A percentile compares a stretch with the other conserved stretches of the same genome.
phyloP scores from a whole-genome alignment of 169 alveolate genomes.

The Amoebophrya sp. region DNA sequence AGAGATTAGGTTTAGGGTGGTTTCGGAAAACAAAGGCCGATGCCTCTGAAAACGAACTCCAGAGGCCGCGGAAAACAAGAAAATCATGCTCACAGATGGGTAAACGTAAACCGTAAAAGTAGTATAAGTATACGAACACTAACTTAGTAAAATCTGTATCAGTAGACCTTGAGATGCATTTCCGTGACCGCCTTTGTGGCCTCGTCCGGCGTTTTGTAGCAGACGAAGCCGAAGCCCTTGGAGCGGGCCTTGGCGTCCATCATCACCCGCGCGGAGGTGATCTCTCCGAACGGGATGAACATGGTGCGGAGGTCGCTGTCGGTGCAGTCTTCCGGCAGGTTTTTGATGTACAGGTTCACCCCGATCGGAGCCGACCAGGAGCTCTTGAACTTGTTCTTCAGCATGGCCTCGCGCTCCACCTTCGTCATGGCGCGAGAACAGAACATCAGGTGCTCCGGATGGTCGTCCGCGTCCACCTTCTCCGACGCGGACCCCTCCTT shows the following conservation, averaged over 20 bases:
- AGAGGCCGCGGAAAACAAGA: background rate
- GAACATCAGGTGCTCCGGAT: background rate
- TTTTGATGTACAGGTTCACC: constrained; percentile 77
- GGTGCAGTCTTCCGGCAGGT: constrained; percentile 68
- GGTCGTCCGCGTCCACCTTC: background rate
- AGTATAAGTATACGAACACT: constrained; percentile 77
- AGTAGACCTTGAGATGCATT: constrained; percentile 70
- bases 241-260: constrained; percentile 77
- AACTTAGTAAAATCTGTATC: constrained; percentile 19
- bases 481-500: background rate
- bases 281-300: constrained; percentile 74
- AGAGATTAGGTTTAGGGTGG: background rate
- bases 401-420: background rate
- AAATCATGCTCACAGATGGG: background rate
- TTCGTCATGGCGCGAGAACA: background rate
- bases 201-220: constrained; percentile 86
- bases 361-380: constrained; percentile 30
- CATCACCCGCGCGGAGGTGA: constrained; percentile 80
- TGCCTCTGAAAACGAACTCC: background rate
- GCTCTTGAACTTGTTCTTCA: background rate
- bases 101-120: background rate
- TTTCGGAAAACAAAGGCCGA: background rate
- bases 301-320: constrained; percentile 66
- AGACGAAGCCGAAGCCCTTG: constrained; percentile 94
- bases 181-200: constrained; percentile 93